Conservation (phyloP, 140 eudicot genomes). For the Ambrosia hybrid region DNA sequence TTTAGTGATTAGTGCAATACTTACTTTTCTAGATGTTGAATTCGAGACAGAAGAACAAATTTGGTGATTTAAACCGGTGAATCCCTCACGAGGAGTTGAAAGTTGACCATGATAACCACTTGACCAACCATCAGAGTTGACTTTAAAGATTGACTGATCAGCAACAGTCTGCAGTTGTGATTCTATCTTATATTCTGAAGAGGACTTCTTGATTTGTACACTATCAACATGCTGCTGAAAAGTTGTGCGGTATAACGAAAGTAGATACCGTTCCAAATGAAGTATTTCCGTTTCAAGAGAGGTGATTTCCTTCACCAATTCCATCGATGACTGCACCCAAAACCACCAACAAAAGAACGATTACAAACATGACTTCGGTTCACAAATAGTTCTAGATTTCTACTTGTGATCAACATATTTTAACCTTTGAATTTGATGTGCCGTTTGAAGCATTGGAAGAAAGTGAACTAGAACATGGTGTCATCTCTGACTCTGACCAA, state of each 20-base stretch:
- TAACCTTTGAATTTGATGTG: conserved; percentile 36
- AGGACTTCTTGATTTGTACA: conserved; percentile 18
- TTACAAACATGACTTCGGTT: neutral
- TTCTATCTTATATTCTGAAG: conserved; percentile 25
- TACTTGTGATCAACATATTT: neutral
- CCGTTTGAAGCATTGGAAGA: conserved; percentile 37
- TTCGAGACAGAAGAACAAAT: conserved; percentile 32
- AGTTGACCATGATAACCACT: conserved; percentile 30
- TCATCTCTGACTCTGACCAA: conserved; percentile 45
- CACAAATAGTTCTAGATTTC: neutral
- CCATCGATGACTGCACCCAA: conserved; percentile 61
- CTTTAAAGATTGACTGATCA: conserved; percentile 31
- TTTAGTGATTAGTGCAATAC: conserved; percentile 12
- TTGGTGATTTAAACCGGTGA: conserved; percentile 36
- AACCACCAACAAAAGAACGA: neutral
- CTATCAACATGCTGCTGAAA: conserved; percentile 49
- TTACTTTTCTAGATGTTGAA: conserved; percentile 55
- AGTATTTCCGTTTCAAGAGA: conserved; percentile 65
- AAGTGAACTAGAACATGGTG: conserved; percentile 32
- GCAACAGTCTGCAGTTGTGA: conserved; percentile 27
- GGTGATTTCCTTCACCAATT: conserved; percentile 69
- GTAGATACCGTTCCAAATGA: conserved; percentile 68
- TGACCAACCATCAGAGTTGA: conserved; percentile 32
- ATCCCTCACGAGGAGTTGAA: conserved; percentile 28
- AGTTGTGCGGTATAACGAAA: conserved; percentile 63